Evolutionary conservation across 345 rosid genomes (phyloP).

Genomic region (Brassica rapa): DNA sequence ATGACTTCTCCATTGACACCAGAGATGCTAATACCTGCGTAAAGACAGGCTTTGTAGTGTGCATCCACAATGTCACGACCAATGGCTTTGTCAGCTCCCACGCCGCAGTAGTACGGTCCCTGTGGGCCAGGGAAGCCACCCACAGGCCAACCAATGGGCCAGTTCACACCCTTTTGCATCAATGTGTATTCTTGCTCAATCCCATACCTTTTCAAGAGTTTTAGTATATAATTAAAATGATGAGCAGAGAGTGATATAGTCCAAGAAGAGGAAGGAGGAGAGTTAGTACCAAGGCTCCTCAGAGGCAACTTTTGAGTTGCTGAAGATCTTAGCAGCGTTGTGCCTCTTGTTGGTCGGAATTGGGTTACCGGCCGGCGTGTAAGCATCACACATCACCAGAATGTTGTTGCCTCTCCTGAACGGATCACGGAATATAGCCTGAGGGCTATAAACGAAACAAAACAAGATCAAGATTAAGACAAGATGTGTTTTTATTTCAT

Average conservation of each 20-base stretch:
- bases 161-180: constrained; percentile 70
- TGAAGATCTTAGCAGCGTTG: constrained; percentile 78
- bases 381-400: constrained; percentile 90
- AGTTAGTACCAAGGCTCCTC: constrained; percentile 69
- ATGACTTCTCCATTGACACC: constrained; percentile 86
- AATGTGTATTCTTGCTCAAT: constrained; percentile 89
- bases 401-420: constrained; percentile 87
- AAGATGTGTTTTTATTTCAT: neutral
- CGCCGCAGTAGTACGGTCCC: constrained; percentile 91
- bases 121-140: constrained; percentile 93
- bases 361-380: constrained; percentile 88
- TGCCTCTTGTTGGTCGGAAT: constrained; percentile 82
- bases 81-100: constrained; percentile 81
- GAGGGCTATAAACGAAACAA: constrained; percentile 55
- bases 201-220: constrained; percentile 59
- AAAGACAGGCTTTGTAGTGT: constrained; percentile 90
- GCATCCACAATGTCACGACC: constrained; percentile 89
- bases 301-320: constrained; percentile 59
- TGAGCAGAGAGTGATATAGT: neutral
- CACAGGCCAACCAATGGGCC: constrained; percentile 93
- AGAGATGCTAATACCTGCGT: constrained; percentile 70
- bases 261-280: neutral
- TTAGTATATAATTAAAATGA: neutral
- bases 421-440: constrained; percentile 88
- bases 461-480: neutral